Evolutionary conservation across 169 alveolate genomes (phyloP).

Genomic region (Plasmodium knowlesi): DNA sequence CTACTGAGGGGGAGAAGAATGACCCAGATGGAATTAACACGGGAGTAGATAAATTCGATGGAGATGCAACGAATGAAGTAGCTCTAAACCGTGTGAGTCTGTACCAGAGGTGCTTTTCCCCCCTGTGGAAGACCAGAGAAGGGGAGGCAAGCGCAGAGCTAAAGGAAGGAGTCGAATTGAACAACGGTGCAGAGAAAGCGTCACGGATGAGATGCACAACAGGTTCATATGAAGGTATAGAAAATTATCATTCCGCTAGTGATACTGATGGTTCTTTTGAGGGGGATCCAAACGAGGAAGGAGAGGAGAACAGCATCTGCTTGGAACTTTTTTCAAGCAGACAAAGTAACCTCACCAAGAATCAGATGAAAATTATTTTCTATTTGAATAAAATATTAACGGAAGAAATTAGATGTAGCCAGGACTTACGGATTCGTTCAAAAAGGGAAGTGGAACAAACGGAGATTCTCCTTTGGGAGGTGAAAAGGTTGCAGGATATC

Average conservation of each 20-base stretch:
- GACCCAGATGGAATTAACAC: not conserved
- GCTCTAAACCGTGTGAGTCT: not conserved
- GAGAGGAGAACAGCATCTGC: not conserved
- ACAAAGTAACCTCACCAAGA: not conserved
- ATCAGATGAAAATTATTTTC: slow-evolving; percentile 20
- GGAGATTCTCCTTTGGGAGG: slow-evolving; percentile 1
- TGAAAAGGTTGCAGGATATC: slow-evolving; percentile 24
- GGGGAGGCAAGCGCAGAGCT: not conserved
- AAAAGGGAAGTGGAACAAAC: not conserved
- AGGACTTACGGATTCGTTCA: not conserved
- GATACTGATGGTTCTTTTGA: not conserved
- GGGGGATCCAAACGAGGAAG: not conserved
- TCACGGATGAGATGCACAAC: not conserved
- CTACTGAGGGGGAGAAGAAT: not conserved
- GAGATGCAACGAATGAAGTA: not conserved
- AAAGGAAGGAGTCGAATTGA: not conserved
- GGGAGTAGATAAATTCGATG: not conserved
- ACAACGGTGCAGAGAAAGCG: not conserved
- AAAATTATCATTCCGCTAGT: not conserved
- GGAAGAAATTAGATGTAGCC: slow-evolving; percentile 17
- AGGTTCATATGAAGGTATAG: not conserved
- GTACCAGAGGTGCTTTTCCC: not conserved
- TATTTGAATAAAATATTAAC: slow-evolving; percentile 26
- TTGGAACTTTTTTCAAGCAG: not conserved
- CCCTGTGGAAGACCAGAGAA: not conserved